Conservation (phyloP, 2,329 filamentous ascomycete genomes). For the Hymenoscyphus salicellus region DNA sequence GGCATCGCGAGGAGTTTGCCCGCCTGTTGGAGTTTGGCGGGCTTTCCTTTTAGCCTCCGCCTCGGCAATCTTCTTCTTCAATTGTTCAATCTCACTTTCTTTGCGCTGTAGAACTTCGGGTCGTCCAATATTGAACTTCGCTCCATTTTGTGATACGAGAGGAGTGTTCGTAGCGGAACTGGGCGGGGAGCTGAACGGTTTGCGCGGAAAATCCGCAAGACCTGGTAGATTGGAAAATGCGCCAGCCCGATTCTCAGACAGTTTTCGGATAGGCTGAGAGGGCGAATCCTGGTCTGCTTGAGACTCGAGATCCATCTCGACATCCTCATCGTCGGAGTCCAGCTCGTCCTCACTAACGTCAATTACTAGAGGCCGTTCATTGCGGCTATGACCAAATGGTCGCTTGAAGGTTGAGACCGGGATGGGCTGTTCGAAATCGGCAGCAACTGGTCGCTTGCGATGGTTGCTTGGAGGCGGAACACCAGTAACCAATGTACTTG, state of each 20-base stretch:
- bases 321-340: constrained; percentile 57
- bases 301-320: constrained; percentile 62
- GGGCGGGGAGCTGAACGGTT: constrained; percentile 30
- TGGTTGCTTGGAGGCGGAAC: constrained; percentile 13
- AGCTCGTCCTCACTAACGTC: constrained; percentile 76
- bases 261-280: constrained; percentile 18
- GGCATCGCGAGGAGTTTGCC: constrained; percentile 28
- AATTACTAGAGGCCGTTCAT: constrained; percentile 69
- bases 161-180: constrained; percentile 28
- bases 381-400: constrained; percentile 57
- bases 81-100: constrained; percentile 58
- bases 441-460: constrained; percentile 62
- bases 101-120: constrained; percentile 47
- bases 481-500: background rate
- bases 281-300: constrained; percentile 48
- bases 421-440: constrained; percentile 64
- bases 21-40: constrained; percentile 30
- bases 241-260: constrained; percentile 23
- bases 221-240: constrained; percentile 46
- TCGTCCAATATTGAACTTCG: constrained; percentile 19
- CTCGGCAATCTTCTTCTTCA: constrained; percentile 45
- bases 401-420: constrained; percentile 44
- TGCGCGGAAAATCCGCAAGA: constrained; percentile 40
- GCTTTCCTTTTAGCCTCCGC: constrained; percentile 33
- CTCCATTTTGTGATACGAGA: constrained; percentile 16